Conservation (phyloP, 1,284 basidiomycete genomes). For the Trichosporon sp. region DNA sequence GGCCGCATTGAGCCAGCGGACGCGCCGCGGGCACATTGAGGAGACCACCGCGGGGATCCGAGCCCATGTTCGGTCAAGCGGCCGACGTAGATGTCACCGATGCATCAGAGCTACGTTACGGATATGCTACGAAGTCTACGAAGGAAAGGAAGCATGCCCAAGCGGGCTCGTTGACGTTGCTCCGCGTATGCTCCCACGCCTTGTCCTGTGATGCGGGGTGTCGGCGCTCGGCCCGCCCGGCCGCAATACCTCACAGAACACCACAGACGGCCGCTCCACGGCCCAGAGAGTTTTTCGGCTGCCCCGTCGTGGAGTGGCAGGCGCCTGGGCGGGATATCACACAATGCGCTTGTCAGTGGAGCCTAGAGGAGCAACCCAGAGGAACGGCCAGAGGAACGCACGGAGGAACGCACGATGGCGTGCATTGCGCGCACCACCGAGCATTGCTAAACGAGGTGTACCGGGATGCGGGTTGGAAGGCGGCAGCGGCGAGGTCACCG, state of each 20-base stretch:
- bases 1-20: not conserved
- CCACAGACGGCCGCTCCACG: too few relatives aligned
- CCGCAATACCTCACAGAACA: too few relatives aligned
- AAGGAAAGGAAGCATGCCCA: not conserved
- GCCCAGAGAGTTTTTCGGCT: not conserved
- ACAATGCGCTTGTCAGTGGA: not conserved
- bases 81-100: not conserved
- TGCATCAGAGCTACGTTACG: not conserved
- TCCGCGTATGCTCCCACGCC: not conserved
- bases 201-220: too few relatives aligned
- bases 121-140: not conserved
- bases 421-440: not conserved
- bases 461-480: not conserved
- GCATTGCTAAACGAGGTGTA: too few relatives aligned
- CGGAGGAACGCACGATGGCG: too few relatives aligned
- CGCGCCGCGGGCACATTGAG: not conserved
- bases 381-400: not conserved
- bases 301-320: too few relatives aligned
- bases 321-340: not conserved
- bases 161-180: not conserved
- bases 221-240: not conserved
- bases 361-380: too few relatives aligned
- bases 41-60: not conserved
- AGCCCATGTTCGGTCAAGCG: not conserved
- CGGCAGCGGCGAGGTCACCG: not conserved